Evolutionary conservation across 441 rosid genomes (phyloP).

Genomic region (Gossypium schwendimanii): DNA sequence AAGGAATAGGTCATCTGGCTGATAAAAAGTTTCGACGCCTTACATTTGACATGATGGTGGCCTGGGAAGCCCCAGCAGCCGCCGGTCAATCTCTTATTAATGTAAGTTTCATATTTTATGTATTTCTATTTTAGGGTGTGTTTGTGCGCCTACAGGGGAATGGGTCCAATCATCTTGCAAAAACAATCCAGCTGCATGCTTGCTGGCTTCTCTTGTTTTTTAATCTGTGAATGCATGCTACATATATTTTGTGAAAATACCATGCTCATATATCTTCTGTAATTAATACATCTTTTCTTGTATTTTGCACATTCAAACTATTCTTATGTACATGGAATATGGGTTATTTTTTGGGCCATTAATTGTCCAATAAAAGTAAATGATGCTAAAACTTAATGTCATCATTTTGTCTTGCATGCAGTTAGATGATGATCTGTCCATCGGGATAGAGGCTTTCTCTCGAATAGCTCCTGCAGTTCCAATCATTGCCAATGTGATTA

Average conservation of each 20-base stretch:
- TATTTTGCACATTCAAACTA: neutral
- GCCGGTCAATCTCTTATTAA: conserved; percentile 43
- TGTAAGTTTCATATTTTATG: conserved; percentile 31
- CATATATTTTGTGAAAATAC: neutral
- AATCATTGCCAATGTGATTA: conserved; percentile 65
- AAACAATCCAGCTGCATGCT: neutral
- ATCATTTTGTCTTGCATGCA: conserved; percentile 19
- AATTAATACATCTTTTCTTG: neutral
- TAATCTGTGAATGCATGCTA: neutral
- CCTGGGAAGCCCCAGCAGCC: conserved; percentile 82
- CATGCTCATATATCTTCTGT: neutral
- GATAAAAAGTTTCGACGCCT: conserved; percentile 71
- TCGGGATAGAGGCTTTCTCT: conserved; percentile 80
- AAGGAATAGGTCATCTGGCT: conserved; percentile 52
- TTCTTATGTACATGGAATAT: neutral
- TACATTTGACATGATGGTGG: conserved; percentile 88
- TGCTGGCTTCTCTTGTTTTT: neutral
- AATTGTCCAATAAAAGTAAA: neutral
- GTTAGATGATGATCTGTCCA: conserved; percentile 65
- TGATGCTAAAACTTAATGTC: conserved; percentile 9
- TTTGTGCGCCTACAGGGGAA: neutral
- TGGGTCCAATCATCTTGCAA: neutral
- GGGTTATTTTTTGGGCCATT: neutral
- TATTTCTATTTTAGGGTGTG: neutral
- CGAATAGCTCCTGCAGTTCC: conserved; percentile 89